Evolutionary conservation across 768 basidiomycete genomes (phyloP).

Genomic region (Brasilioporus rufonigricans): DNA sequence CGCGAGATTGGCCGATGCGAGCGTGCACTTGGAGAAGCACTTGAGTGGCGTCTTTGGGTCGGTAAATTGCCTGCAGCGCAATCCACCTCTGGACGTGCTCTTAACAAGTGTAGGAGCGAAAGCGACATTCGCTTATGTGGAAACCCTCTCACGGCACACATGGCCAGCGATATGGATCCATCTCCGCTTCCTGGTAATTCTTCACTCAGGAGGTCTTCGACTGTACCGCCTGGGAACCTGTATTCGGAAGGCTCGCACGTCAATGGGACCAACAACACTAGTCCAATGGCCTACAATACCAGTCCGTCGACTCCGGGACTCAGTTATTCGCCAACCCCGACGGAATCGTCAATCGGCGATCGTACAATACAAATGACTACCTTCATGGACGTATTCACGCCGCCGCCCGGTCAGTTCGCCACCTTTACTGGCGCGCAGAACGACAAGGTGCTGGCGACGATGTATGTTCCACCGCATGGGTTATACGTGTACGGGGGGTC

Average conservation of each 20-base stretch:
- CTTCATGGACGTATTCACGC: slow-evolving; percentile 45
- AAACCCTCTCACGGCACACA: background rate
- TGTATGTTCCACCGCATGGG: slow-evolving; percentile 15
- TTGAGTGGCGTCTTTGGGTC: slow-evolving; percentile 93
- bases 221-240: slow-evolving; percentile 39
- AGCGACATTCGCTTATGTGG: slow-evolving; percentile 26
- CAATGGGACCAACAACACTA: slow-evolving; percentile 7
- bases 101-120: slow-evolving; percentile 56
- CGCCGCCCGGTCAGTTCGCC: slow-evolving; percentile 37
- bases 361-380: slow-evolving; percentile 55
- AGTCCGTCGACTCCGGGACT: slow-evolving; percentile 58
- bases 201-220: slow-evolving; percentile 41
- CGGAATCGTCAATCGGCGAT: slow-evolving; percentile 55
- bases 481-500: slow-evolving; percentile 18
- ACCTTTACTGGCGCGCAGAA: slow-evolving; percentile 34
- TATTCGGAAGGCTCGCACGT: slow-evolving; percentile 13
- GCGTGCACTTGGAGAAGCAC: slow-evolving; percentile 78
- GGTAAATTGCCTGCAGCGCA: slow-evolving; percentile 56
- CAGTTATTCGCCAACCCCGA: slow-evolving; percentile 58
- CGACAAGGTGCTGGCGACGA: slow-evolving; percentile 29
- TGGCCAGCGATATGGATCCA: background rate
- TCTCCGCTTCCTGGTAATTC: slow-evolving; percentile 8
- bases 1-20: slow-evolving; percentile 88
- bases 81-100: slow-evolving; percentile 35
- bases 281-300: slow-evolving; percentile 26